phyloP scores from a whole-genome alignment of 1,284 basidiomycete genomes.

The Moesziomyces parantarcticus region DNA sequence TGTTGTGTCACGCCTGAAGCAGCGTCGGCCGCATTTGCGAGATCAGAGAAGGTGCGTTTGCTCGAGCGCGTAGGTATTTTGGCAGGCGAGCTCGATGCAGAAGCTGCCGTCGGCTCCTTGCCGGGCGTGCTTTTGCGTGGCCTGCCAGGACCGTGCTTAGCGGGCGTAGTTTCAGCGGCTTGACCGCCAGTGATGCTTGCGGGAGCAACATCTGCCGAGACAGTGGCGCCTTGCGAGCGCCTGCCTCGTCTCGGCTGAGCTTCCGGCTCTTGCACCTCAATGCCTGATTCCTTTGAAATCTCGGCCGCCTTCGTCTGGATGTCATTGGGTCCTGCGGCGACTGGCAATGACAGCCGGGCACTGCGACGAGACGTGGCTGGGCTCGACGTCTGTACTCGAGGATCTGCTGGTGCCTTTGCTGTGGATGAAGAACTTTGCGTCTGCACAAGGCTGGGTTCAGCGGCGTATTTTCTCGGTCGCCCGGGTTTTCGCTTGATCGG shows the following conservation, averaged over 20 bases:
- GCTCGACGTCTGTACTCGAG: background rate
- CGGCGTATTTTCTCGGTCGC: constrained; percentile 20
- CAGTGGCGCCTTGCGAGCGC: constrained; percentile 3
- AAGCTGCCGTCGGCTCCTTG: background rate
- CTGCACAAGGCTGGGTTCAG: background rate
- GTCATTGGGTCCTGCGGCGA: background rate
- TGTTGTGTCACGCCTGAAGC: background rate
- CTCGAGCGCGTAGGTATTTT: constrained; percentile 6
- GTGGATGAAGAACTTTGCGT: background rate
- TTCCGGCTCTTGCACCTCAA: background rate
- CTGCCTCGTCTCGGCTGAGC: constrained; percentile 4
- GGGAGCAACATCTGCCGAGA: background rate
- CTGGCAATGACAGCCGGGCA: constrained; percentile 22
- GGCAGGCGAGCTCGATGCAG: constrained; percentile 1
- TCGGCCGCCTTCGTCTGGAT: background rate
- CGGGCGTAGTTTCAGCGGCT: constrained; percentile 5
- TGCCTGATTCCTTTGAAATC: background rate
- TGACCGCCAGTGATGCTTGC: background rate
- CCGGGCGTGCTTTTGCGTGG: constrained; percentile 3
- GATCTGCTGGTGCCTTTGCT: background rate
- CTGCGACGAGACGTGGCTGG: constrained; percentile 23
- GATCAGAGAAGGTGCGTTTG: constrained; percentile 19
- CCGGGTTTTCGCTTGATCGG: constrained; percentile 11
- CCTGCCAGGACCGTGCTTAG: constrained; percentile 25
- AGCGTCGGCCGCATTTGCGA: background rate